Evolutionary conservation across 1,139 yeast genomes (phyloP), one percentile per base, ranked within the genome.

Genomic region (Candida sp.): DNA sequence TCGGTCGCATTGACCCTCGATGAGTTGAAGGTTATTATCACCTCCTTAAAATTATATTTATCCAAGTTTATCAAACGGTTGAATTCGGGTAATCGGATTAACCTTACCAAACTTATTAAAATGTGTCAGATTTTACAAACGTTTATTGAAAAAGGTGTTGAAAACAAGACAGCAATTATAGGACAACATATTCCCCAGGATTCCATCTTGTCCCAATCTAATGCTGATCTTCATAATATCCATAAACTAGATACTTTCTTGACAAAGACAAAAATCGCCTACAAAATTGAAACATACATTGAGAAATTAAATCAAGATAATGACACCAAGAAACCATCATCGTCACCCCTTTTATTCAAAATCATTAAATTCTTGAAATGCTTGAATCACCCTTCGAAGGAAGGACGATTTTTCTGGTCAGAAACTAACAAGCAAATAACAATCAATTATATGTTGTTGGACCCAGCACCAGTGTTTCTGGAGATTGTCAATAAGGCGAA

Each of bases 371-470:
- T 91, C 53, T 61, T 91, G 21, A 70, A 77, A 41, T 74, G 84
- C 8, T 65, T 91, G 7, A 71, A 87, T 0, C 86, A 88, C 56
- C 95, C 96, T 1, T 77, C 90, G 0, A 66, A 73, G 36, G 96
- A 90, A 56, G 99, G 99, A 0, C 81, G 81, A 51, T 79, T 89
- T 49, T 88, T 86, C 52, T 87, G 87, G 71, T 85, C 81, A 49
- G 68, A 67, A 7, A 35, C 45, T 1, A 46, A 53, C 29, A 55
- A 53, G 12, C 40, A 49, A 8, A 54, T 70, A 0, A 61, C 73
- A 1, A 61, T 89, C 38, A 80, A 81, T 49, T 91, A 91, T 54
- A 77, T 90, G 74, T 65, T 90, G 11, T 68, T 91, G 9, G 97
- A 91, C 56, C 96, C 97, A 1, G 81, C 91, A 45, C 79, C 77